A percentile compares a stretch with the other conserved stretches of the same genome.
phyloP scores from a whole-genome alignment of 768 basidiomycete species.

The Podaxis mareebaensis region DNA sequence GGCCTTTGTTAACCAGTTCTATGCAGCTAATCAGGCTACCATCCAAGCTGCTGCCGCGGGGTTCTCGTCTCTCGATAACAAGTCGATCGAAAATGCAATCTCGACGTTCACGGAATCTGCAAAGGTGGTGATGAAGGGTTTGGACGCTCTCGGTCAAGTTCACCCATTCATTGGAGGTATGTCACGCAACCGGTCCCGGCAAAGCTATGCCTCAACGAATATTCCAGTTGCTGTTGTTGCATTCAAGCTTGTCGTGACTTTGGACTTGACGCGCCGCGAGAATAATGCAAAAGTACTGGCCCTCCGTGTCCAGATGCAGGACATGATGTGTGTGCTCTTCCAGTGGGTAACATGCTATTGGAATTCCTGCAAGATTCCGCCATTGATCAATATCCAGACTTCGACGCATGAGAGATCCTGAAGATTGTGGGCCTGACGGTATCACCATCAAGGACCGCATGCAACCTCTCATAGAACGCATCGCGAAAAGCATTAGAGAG shows the following conservation, averaged over 20 bases:
- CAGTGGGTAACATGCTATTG: conserved; percentile 34
- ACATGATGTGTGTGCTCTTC: conserved; percentile 47
- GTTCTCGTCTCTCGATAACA: conserved; percentile 8
- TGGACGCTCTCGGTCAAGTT: conserved; percentile 32
- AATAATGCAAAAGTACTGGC: conserved; percentile 51
- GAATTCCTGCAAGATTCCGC: not conserved
- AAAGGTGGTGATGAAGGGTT: conserved; percentile 29
- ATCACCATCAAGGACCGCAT: conserved; percentile 31
- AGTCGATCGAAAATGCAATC: conserved; percentile 8
- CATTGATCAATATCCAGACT: conserved; percentile 24
- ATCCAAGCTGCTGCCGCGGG: conserved; percentile 1
- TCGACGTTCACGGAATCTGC: conserved; percentile 17
- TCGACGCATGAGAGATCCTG: conserved; percentile 26
- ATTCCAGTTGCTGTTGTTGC: conserved; percentile 45
- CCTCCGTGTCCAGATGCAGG: conserved; percentile 49
- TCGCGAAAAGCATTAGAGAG: conserved; percentile 41
- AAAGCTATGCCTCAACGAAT: too few species aligned
- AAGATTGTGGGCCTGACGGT: conserved; percentile 32
- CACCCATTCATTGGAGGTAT: conserved; percentile 40
- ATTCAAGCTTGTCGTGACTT: conserved; percentile 47
- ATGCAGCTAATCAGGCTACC: conserved; percentile 1
- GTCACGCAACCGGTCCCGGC: not conserved
- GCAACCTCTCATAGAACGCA: conserved; percentile 25
- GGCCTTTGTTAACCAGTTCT: not conserved
- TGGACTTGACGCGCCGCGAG: conserved; percentile 50